These are phyloP conservation scores for Colletotrichum siamense DNA, from an alignment of 2,329 filamentous ascomycete species.

Conservation along the genomic window DNA sequence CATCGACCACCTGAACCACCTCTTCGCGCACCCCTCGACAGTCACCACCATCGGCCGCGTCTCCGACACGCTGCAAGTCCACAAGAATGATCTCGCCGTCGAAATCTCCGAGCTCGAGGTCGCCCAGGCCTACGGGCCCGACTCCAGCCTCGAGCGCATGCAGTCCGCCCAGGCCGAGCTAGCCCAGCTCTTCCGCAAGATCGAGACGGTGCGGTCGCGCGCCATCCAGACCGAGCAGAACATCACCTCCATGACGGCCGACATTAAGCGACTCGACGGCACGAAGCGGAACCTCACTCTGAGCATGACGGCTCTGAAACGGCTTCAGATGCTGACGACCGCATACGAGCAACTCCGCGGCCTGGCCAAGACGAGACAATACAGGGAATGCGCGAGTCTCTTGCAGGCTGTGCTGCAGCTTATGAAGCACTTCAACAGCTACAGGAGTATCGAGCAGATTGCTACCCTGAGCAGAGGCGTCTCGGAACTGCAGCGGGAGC, in stretches of 20 bases:
- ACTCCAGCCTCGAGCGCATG: constrained; percentile 89
- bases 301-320: constrained; percentile 97
- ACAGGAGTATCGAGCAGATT: constrained; percentile 97
- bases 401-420: constrained; percentile 95
- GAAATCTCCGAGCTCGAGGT: constrained; percentile 78
- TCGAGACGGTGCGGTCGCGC: constrained; percentile 88
- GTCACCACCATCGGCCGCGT: constrained; percentile 79
- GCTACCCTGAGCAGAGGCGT: constrained; percentile 92
- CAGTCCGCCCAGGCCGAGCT: constrained; percentile 90
- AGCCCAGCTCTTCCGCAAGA: constrained; percentile 88
- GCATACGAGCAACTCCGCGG: constrained; percentile 96
- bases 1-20: constrained; percentile 87
- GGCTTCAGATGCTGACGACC: constrained; percentile 97
- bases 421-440: constrained; percentile 98
- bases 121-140: constrained; percentile 83
- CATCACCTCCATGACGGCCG: constrained; percentile 98
- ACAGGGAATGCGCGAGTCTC: constrained; percentile 91
- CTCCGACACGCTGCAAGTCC: constrained; percentile 73
- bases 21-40: constrained; percentile 90
- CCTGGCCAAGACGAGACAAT: constrained; percentile 85
- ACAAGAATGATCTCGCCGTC: constrained; percentile 82
- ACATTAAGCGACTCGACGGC: constrained; percentile 95
- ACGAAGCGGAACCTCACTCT: constrained; percentile 96
- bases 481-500: constrained; percentile 87
- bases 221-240: constrained; percentile 92